Base-by-base conservation (phyloP, 306 rosid genomes). In the Lotus japonicus region DNA sequence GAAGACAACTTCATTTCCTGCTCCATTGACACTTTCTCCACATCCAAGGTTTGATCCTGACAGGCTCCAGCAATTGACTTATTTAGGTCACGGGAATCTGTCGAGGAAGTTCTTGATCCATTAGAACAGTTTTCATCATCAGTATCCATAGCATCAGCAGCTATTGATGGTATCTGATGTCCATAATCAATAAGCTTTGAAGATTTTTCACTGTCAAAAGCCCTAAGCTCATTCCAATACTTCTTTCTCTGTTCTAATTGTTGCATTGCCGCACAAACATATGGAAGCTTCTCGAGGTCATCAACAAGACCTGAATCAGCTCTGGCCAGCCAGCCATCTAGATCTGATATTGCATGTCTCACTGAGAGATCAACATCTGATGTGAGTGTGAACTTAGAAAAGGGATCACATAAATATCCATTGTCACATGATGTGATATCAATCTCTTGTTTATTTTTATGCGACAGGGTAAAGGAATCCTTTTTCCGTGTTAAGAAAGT, bases 221-320 rank as follows among this genome's bases (percentile, higher is more conserved):
- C 80, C 72, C 55, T 74, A 39, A 71, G 98, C 16, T 85, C 95
- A 26, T 83, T 83, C 97, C 96, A 94, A 81, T 88, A 81, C 73
- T 81, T 88, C 81, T 85, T 94, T 81, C 97, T 85, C 81, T 84
- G 91, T 80, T 94, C 81, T 72, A 94, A 72, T 48, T 88, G 97
- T 73, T 90, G 86, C 90, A 90, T 80, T 71, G 96, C 95, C 80
- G 90, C 98, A 86, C 89, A 90, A 66, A 90, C 97, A 78, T 88
- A 94, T 5, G 97, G 97, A 77, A 94, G 96, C 87, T 82, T 90
- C 87, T 88, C 98, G 19, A 88, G 66, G 83, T 94, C 96, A 73
- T 94, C 96, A 73, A 90, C 97, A 75, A 88, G 87, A 71, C 96
- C 96, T 2, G 95, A 74, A 70, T 90, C 92, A 58, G 98, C 97